A percentile compares a stretch with the other conserved stretches of the same genome.
These are phyloP conservation scores for Syzygium oleosum DNA, from an alignment of 345 rosid species.

Conservation along the genomic window DNA sequence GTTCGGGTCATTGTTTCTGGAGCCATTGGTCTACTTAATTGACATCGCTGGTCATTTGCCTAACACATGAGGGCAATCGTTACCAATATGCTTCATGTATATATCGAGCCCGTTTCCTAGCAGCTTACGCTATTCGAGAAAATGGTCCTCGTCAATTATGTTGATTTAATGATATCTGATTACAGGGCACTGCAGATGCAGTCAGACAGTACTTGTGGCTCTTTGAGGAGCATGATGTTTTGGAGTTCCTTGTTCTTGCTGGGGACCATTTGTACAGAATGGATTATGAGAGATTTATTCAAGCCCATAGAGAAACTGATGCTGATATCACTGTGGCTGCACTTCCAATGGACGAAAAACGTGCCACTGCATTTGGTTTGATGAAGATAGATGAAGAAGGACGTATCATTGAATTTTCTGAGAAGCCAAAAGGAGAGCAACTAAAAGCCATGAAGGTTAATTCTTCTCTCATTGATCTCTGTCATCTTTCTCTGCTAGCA, in stretches of 20 bases:
- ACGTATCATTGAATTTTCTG: constrained; percentile 82
- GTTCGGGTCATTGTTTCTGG: background rate
- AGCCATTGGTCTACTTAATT: background rate
- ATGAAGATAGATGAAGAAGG: constrained; percentile 99
- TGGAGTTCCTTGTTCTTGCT: constrained; percentile 90
- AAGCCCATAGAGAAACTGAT: constrained; percentile 93
- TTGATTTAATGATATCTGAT: background rate
- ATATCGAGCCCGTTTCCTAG: background rate
- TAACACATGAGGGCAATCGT: background rate
- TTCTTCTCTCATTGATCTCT: background rate
- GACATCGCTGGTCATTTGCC: background rate
- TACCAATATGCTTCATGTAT: background rate
- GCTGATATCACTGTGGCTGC: constrained; percentile 99
- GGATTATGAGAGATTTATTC: constrained; percentile 96
- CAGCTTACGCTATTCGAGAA: background rate
- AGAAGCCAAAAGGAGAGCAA: constrained; percentile 94
- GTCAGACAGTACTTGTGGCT: constrained; percentile 95
- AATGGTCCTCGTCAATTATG: background rate
- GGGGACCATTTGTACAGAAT: constrained; percentile 95
- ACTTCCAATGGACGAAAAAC: constrained; percentile 88
- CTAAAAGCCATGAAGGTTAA: constrained; percentile 82
- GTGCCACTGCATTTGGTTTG: constrained; percentile 88
- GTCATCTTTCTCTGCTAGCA: background rate
- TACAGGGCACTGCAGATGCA: constrained; percentile 96
- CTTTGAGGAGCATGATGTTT: constrained; percentile 92